These are phyloP conservation scores for Corchorus capsularis DNA, from an alignment of 345 rosid genomes.

Conservation along the genomic window DNA sequence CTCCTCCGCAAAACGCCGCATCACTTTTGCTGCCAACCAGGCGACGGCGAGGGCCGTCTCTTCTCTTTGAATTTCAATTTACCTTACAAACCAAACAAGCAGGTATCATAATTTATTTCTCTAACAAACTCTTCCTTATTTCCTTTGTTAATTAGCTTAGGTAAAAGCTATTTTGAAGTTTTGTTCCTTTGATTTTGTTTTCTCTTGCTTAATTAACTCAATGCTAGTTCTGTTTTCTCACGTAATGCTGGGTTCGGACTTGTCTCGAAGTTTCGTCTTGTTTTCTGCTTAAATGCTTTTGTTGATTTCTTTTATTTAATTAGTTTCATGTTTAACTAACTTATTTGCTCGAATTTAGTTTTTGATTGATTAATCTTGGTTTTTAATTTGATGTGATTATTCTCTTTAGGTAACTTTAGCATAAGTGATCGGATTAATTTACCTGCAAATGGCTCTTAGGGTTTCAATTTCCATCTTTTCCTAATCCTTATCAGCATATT, in stretches of 20 bases:
- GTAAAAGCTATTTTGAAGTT: not conserved
- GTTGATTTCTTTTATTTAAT: not conserved
- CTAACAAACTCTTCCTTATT: not conserved
- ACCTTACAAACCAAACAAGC: too few species aligned
- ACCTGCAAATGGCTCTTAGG: not conserved
- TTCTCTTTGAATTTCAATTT: conserved; percentile 47
- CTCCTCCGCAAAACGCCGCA: too few species aligned
- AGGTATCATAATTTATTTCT: not conserved
- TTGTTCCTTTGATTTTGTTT: not conserved
- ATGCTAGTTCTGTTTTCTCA: not conserved
- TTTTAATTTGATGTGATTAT: not conserved
- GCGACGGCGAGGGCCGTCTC: not conserved
- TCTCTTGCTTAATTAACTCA: too few species aligned
- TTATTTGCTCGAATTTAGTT: not conserved
- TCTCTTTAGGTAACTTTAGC: not conserved
- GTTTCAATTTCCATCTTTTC: not conserved
- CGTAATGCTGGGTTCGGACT: not conserved
- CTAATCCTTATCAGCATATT: not conserved
- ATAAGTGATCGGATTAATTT: not conserved
- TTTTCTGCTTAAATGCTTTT: not conserved
- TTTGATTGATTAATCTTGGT: not conserved
- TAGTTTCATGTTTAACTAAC: not conserved
- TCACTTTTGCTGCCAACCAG: too few species aligned
- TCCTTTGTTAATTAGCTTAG: not conserved
- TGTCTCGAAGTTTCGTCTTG: not conserved